Evolutionary conservation across 352 stramenopile genomes (phyloP).

Genomic region (Pythium volutum): DNA sequence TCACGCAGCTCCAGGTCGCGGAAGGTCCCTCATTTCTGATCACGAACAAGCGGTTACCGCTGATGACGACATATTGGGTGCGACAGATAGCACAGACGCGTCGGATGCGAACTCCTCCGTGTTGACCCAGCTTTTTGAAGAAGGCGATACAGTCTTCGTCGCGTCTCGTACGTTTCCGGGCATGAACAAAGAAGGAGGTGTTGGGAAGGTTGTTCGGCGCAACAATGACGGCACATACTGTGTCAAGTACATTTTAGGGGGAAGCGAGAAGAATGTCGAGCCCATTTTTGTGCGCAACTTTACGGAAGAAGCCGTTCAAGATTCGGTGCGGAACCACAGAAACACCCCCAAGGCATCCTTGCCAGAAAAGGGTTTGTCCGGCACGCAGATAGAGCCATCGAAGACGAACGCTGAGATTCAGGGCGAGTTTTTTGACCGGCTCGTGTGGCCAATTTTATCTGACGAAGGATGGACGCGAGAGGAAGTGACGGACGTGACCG

Average conservation of each 20-base stretch:
- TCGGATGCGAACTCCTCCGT: not conserved
- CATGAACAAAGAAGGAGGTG: slow-evolving; percentile 77
- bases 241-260: slow-evolving; percentile 84
- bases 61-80: slow-evolving; percentile 1
- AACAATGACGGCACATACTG: slow-evolving; percentile 75
- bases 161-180: slow-evolving; percentile 63
- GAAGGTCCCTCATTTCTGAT: not conserved
- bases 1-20: not conserved
- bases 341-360: not conserved
- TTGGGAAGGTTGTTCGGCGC: slow-evolving; percentile 39
- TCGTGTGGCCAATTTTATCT: slow-evolving; percentile 75
- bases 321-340: slow-evolving; percentile 65
- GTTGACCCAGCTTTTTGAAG: slow-evolving; percentile 32
- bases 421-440: slow-evolving; percentile 71
- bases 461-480: slow-evolving; percentile 70
- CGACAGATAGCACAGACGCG: slow-evolving; percentile 5
- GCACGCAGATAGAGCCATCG: not conserved
- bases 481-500: slow-evolving; percentile 29
- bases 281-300: slow-evolving; percentile 57
- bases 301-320: slow-evolving; percentile 72
- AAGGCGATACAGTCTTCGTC: slow-evolving; percentile 74
- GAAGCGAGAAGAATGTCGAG: slow-evolving; percentile 64
- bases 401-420: slow-evolving; percentile 29
- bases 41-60: not conserved
- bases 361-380: slow-evolving; percentile 12